phyloP scores from a whole-genome alignment of 176 grass and related monocot species.

The Oryza longistaminata region DNA sequence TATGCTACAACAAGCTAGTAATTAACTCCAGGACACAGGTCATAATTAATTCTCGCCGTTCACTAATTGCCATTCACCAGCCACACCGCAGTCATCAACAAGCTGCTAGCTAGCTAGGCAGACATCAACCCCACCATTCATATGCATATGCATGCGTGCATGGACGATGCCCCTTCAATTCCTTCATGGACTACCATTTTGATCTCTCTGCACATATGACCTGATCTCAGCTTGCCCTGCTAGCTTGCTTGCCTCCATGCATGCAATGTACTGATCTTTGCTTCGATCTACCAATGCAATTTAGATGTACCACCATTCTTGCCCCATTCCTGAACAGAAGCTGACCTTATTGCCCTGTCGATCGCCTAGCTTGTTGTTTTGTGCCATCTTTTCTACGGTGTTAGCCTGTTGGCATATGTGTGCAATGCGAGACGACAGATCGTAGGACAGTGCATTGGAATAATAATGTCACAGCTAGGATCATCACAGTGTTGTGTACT shows the following conservation, averaged over 20 bases:
- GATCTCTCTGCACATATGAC: background rate
- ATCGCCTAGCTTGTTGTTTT: background rate
- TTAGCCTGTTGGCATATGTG: background rate
- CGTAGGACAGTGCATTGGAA: background rate
- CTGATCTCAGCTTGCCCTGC: background rate
- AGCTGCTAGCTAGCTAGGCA: background rate
- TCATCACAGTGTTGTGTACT: too few species aligned
- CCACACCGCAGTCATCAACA: background rate
- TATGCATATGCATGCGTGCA: background rate
- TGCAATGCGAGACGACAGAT: background rate
- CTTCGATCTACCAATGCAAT: background rate
- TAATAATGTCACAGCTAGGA: background rate
- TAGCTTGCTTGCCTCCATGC: background rate
- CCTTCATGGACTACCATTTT: background rate
- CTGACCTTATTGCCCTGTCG: slow-evolving; percentile 11
- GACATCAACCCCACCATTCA: background rate
- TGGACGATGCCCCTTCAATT: background rate
- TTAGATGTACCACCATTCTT: slow-evolving; percentile 3
- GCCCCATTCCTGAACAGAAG: background rate
- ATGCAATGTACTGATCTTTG: background rate
- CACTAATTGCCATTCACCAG: background rate
- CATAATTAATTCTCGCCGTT: background rate
- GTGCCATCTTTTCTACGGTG: background rate
- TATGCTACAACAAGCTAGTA: background rate
- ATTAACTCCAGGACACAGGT: background rate